These are phyloP conservation scores for Chaetothyriales sp. DNA, from an alignment of 2,329 filamentous ascomycete species.

Conservation along the genomic window DNA sequence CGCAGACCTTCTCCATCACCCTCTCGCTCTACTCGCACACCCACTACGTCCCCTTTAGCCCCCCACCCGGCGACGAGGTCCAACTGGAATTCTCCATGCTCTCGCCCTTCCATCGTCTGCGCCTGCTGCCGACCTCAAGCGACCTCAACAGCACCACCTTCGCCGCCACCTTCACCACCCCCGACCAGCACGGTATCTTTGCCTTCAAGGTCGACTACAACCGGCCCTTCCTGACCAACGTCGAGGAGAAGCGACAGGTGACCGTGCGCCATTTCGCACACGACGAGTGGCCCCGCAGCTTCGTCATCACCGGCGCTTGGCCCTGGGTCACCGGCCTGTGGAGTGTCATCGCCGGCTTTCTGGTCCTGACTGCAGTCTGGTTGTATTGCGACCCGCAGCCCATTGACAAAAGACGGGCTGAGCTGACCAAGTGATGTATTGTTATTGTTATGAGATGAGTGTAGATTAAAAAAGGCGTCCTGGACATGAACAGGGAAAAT, in stretches of 20 bases:
- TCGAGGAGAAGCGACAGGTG: slow-evolving; percentile 91
- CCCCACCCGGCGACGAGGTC: slow-evolving; percentile 56
- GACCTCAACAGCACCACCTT: slow-evolving; percentile 60
- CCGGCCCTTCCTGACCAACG: slow-evolving; percentile 72
- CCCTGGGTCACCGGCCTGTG: slow-evolving; percentile 85
- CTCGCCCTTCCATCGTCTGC: slow-evolving; percentile 85
- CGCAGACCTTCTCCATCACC: slow-evolving; percentile 56
- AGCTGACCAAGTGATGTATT: background rate
- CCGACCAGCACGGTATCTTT: slow-evolving; percentile 98
- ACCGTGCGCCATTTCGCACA: slow-evolving; percentile 94
- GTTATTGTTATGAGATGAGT: background rate
- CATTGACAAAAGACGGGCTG: slow-evolving; percentile 4
- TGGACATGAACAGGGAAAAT: background rate
- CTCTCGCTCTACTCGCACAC: slow-evolving; percentile 71
- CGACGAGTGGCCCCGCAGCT: slow-evolving; percentile 89
- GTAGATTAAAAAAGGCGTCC: background rate
- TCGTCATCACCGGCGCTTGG: slow-evolving; percentile 79
- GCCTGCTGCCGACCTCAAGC: slow-evolving; percentile 45
- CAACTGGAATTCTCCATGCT: slow-evolving; percentile 99
- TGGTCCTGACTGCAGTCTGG: slow-evolving; percentile 79
- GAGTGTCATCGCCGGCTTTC: slow-evolving; percentile 69
- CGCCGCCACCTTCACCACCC: slow-evolving; percentile 61
- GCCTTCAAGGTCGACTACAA: slow-evolving; percentile 98
- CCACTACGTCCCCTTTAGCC: slow-evolving; percentile 59
- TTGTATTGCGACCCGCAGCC: slow-evolving; percentile 54